These are phyloP conservation scores for Musa beccarii DNA, from an alignment of 176 grass and related monocot genomes.

Conservation along the genomic window DNA sequence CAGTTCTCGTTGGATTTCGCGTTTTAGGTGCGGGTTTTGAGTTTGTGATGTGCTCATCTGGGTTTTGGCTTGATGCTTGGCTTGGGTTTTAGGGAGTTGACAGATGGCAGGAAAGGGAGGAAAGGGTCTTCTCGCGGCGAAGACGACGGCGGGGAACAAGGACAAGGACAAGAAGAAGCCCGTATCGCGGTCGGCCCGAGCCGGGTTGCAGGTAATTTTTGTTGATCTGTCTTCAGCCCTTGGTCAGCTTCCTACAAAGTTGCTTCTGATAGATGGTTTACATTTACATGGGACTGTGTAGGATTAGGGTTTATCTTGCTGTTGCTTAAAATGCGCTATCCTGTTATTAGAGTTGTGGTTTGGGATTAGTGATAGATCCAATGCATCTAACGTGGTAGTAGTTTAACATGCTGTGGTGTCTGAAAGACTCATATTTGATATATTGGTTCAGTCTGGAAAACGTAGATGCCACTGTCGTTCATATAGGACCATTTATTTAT, in stretches of 20 bases:
- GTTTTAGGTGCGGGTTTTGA: neutral
- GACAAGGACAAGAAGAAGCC: slow-evolving; percentile 21
- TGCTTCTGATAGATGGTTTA: neutral
- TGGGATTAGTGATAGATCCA: no score
- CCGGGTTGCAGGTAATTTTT: slow-evolving; percentile 7
- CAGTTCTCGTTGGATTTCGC: neutral
- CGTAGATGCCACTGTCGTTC: no score
- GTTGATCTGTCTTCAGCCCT: neutral
- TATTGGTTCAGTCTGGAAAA: no score
- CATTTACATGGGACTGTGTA: neutral
- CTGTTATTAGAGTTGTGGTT: no score
- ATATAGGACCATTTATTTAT: no score
- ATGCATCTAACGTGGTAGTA: no score
- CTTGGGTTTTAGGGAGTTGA: neutral
- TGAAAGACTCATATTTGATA: no score
- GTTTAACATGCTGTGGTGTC: no score
- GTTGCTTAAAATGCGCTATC: no score
- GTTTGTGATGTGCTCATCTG: neutral
- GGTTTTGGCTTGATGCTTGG: neutral
- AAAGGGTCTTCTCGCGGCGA: slow-evolving; percentile 14
- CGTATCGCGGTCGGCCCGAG: slow-evolving; percentile 6
- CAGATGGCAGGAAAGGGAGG: slow-evolving; percentile 15
- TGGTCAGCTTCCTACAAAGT: neutral
- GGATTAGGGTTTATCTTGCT: neutral
- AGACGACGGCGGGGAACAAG: slow-evolving; percentile 18